A percentile compares a stretch with the other conserved stretches of the same genome.
Conservation (phyloP, 441 rosid species). For the Breynia disticha region DNA sequence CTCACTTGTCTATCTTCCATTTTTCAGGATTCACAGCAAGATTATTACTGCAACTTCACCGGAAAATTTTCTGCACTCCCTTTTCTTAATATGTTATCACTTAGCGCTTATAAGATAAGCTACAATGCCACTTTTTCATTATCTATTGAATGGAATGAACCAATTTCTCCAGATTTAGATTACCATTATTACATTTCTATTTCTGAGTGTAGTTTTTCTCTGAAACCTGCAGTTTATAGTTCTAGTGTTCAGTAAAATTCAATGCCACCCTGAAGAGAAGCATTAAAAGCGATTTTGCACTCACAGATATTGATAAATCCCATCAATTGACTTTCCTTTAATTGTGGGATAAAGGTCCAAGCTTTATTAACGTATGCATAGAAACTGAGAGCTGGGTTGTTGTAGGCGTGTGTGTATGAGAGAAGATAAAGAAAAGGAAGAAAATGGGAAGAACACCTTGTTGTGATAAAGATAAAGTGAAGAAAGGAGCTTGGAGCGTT, state of each 20-base stretch:
- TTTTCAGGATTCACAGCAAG: conserved; percentile 16
- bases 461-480: conserved; percentile 22
- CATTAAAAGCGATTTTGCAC: conserved; percentile 10
- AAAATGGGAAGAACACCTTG: conserved; percentile 29
- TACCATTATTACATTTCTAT: background rate
- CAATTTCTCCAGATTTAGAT: background rate
- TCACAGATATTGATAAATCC: conserved; percentile 7
- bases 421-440: conserved; percentile 4
- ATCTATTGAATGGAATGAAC: background rate
- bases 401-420: background rate
- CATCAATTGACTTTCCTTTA: conserved; percentile 6
- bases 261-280: conserved; percentile 6
- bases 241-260: background rate
- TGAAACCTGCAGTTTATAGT: conserved; percentile 3
- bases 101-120: background rate
- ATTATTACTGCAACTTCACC: conserved; percentile 5
- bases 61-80: background rate
- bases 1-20: conserved; percentile 17
- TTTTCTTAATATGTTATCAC: background rate
- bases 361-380: background rate
- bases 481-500: conserved; percentile 30
- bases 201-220: background rate
- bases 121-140: no score
- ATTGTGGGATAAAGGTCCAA: background rate
- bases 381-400: background rate